Evolutionary conservation across 2,329 filamentous ascomycete genomes (phyloP).

Genomic region (Calonectria hawksworthii): DNA sequence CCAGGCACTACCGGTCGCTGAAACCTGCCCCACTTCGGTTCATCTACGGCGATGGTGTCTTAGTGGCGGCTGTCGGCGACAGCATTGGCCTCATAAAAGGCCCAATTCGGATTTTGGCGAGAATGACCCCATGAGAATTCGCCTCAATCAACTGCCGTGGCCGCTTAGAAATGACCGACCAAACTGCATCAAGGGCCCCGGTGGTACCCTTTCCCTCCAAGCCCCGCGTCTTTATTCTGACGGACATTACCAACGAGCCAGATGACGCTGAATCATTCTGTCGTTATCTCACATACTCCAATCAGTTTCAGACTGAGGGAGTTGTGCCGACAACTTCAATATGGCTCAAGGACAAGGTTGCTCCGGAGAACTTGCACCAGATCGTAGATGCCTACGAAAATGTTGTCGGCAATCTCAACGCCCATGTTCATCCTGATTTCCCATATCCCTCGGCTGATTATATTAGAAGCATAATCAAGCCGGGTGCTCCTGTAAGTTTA

Average conservation of each 20-base stretch:
- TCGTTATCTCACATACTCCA: conserved; percentile 59
- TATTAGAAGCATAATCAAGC: conserved; percentile 50
- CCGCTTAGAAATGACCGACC: neutral
- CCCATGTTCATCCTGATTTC: conserved; percentile 58
- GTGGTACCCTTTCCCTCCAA: conserved; percentile 37
- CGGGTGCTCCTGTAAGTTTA: conserved; percentile 43
- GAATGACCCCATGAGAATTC: neutral
- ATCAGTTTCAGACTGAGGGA: conserved; percentile 60
- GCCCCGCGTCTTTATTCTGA: conserved; percentile 58
- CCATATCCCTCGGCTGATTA: conserved; percentile 56
- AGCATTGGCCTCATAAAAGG: neutral
- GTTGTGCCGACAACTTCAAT: conserved; percentile 60
- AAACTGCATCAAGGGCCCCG: neutral
- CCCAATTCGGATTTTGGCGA: neutral
- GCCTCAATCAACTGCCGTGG: no score
- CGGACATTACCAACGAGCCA: conserved; percentile 61
- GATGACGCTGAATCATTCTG: conserved; percentile 61
- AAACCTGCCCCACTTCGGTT: neutral
- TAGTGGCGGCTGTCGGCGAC: conserved; percentile 10
- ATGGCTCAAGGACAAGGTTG: conserved; percentile 57
- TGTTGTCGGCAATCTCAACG: conserved; percentile 62
- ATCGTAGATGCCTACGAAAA: conserved; percentile 56
- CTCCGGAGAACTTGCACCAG: conserved; percentile 54
- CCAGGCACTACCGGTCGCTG: neutral
- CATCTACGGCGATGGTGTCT: conserved; percentile 3